Evolutionary conservation across 192 early-diverging fungal species (phyloP).

Genomic region (Podila verticillata): DNA sequence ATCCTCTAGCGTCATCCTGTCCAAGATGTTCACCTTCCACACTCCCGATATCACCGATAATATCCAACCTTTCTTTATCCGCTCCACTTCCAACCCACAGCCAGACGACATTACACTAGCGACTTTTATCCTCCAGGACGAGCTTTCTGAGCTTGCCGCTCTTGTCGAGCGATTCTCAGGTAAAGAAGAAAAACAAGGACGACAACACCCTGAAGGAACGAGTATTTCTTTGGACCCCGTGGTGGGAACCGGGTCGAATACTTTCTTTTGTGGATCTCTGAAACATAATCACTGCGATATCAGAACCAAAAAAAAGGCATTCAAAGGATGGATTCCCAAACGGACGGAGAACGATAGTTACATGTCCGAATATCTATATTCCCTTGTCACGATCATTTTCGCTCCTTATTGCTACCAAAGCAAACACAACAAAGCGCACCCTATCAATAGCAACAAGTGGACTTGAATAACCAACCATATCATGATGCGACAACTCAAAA

Average conservation of each 20-base stretch:
- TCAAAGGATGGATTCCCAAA: too few species aligned
- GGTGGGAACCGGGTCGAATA: too few species aligned
- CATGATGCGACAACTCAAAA: not conserved
- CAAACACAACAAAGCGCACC: too few species aligned
- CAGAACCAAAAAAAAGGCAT: too few species aligned
- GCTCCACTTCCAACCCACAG: conserved; percentile 38
- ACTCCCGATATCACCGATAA: conserved; percentile 41
- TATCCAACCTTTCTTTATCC: conserved; percentile 50
- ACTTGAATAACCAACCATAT: not conserved
- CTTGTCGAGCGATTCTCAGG: conserved; percentile 64
- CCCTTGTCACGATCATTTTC: too few species aligned
- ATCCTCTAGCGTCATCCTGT: conserved; percentile 29
- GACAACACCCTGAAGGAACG: not conserved
- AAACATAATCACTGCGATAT: too few species aligned
- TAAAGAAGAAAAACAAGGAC: conserved; percentile 11
- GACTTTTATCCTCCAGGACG: conserved; percentile 57
- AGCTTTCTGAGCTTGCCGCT: conserved; percentile 54
- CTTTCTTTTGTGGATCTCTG: too few species aligned
- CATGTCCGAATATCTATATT: too few species aligned
- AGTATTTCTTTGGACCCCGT: too few species aligned
- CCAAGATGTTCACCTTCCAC: conserved; percentile 53
- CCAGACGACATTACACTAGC: conserved; percentile 57
- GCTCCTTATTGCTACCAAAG: too few species aligned
- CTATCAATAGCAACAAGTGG: too few species aligned
- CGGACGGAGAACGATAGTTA: too few species aligned